A percentile compares a stretch with the other conserved stretches of the same genome.
Conservation (phyloP, 208 protist genomes). For the Acanthamoeba divionensis region DNA sequence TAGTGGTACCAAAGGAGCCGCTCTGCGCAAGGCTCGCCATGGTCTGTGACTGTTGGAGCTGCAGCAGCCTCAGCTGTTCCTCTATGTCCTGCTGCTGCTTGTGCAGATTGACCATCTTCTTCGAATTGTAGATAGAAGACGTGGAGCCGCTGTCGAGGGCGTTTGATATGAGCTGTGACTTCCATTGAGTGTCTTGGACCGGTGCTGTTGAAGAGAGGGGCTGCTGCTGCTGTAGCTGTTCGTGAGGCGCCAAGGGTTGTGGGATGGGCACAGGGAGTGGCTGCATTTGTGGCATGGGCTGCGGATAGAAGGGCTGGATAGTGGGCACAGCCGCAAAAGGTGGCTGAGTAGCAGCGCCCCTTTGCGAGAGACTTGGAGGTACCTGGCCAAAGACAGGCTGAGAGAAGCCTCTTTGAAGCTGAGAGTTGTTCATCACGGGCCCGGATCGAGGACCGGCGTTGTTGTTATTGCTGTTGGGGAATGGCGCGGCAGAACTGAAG, state of each 20-base stretch:
- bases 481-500: not conserved
- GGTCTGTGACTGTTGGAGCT: not conserved
- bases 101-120: not conserved
- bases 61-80: not conserved
- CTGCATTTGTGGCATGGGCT: not conserved
- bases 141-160: no score
- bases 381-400: no score
- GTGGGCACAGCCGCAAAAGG: not conserved
- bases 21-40: not conserved
- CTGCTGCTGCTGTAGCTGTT: constrained; percentile 23
- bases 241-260: not conserved
- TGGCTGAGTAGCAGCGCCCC: no score
- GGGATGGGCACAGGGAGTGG: not conserved
- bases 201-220: no score
- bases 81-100: not conserved
- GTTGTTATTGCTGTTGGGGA: constrained; percentile 22
- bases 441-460: not conserved
- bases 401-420: no score
- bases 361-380: no score
- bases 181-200: no score
- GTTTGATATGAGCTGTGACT: no score
- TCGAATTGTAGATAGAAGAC: not conserved
- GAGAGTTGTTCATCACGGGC: no score
- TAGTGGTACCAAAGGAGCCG: not conserved
- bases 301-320: constrained; percentile 14